Percentiles rank a stretch among this genome's conserved stretches.
Conservation (phyloP, 768 basidiomycete genomes). For the Boletus fagicola region DNA sequence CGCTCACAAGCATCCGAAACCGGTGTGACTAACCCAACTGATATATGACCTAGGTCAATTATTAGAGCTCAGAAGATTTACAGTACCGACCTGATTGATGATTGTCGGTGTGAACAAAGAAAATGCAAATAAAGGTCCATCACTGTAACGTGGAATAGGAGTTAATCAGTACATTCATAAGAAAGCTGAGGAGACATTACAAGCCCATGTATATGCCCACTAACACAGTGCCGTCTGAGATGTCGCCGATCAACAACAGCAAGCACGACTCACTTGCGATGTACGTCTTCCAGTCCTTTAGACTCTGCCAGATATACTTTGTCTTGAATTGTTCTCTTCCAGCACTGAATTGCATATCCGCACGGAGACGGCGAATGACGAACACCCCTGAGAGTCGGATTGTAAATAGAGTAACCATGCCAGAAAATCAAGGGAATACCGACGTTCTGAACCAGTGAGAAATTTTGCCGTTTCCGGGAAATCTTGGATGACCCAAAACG, state of each 20-base stretch:
- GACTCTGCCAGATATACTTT: conserved; percentile 56
- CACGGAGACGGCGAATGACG: conserved; percentile 61
- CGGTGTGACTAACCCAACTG: conserved; percentile 22
- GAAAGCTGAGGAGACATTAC: conserved; percentile 35
- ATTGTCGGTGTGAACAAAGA: conserved; percentile 50
- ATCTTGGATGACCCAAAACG: conserved; percentile 75
- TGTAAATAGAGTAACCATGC: not conserved
- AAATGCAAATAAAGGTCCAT: conserved; percentile 53
- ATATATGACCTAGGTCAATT: not conserved
- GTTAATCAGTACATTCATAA: not conserved
- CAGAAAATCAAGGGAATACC: conserved; percentile 12
- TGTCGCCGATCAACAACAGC: conserved; percentile 2
- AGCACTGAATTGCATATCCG: conserved; percentile 65
- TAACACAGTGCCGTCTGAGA: conserved; percentile 20
- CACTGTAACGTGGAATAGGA: conserved; percentile 30
- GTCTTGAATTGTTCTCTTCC: conserved; percentile 54
- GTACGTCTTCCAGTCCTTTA: conserved; percentile 75
- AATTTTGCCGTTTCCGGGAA: conserved; percentile 77
- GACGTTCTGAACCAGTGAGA: conserved; percentile 60
- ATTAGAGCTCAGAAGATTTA: not conserved
- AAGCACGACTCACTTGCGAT: conserved; percentile 50
- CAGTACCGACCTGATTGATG: conserved; percentile 47
- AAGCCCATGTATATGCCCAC: conserved; percentile 74
- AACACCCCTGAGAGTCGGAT: conserved; percentile 45
- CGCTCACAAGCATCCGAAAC: not conserved